A percentile compares a stretch with the other conserved stretches of the same genome.
These are phyloP conservation scores for Penicillium psychrofluorescens DNA, from an alignment of 495 filamentous ascomycete species.

Conservation along the genomic window DNA sequence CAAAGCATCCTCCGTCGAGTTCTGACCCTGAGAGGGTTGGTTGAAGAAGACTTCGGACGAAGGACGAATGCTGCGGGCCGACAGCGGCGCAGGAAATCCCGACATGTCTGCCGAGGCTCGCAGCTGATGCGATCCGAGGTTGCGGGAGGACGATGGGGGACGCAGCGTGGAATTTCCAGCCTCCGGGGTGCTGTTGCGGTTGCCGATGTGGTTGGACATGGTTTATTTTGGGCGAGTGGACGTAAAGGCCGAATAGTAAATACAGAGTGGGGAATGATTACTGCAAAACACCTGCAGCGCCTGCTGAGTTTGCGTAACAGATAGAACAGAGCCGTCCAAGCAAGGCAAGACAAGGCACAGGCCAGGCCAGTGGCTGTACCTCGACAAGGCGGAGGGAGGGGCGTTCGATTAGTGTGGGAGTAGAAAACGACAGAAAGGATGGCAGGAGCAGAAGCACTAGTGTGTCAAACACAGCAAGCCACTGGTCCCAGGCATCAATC, in stretches of 20 bases:
- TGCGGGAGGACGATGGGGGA: slow-evolving; percentile 78
- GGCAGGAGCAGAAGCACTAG: slow-evolving; percentile 32
- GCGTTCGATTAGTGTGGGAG: slow-evolving; percentile 11
- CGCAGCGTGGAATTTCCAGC: slow-evolving; percentile 79
- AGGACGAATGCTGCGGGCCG: slow-evolving; percentile 76
- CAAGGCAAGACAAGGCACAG: slow-evolving; percentile 26
- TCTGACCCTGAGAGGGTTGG: slow-evolving; percentile 57
- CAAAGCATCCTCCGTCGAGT: slow-evolving; percentile 71
- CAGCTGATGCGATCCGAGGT: slow-evolving; percentile 74
- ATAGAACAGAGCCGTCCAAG: slow-evolving; percentile 8
- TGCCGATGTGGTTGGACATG: slow-evolving; percentile 61
- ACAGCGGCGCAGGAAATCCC: slow-evolving; percentile 68
- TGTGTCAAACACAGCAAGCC: slow-evolving; percentile 46
- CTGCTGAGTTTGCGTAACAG: slow-evolving; percentile 69
- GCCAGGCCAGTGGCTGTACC: slow-evolving; percentile 48
- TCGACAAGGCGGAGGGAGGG: slow-evolving; percentile 8
- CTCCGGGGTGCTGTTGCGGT: slow-evolving; percentile 97
- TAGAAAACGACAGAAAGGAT: slow-evolving; percentile 31
- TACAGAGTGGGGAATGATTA: slow-evolving; percentile 37
- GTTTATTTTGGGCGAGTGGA: slow-evolving; percentile 11
- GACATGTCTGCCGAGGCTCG: slow-evolving; percentile 97
- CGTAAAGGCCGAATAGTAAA: slow-evolving; percentile 18
- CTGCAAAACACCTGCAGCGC: slow-evolving; percentile 75
- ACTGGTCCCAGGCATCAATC: slow-evolving; percentile 19
- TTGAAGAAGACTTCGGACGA: slow-evolving; percentile 90